Base-by-base conservation (phyloP, 371 early-diverging fungal species). In the Rhizopus stolonifer region DNA sequence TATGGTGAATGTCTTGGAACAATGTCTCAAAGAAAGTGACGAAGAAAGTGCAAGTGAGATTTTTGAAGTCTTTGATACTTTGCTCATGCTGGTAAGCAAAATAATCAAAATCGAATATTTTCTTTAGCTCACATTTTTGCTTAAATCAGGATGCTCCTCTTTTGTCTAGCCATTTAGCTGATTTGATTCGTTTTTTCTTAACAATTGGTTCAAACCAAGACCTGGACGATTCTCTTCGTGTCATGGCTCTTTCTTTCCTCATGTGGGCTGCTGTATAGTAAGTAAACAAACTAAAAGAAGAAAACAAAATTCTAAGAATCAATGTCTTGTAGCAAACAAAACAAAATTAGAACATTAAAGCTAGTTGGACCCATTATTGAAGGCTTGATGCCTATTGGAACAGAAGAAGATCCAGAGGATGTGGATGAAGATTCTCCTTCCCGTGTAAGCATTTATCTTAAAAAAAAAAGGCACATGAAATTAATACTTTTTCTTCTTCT, bases 371-470 rank as follows among this genome's bases (percentile, higher is more conserved):
- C 81, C 22, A 81, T 94, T 55, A 80, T 94, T 53, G 84, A 86
- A 45, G 68, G 80, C 15, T 64, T 93, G 53, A 85, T 95, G 86
- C 86, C 90, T 9, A 87, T 95, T 50, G 88, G 85, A 24, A 77
- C 88, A 15, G 93, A 93, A 67, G 89, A 91, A 38, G 91, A 88
- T 47, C 87, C 88, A 9, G 93, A 86, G 17, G 94, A 93, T 65
- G 71, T 74, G 3, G 90, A 91, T 57, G 93, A 93, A 21, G 93
- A 93, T 48, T 86, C 89, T 25, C 89, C 93, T 14, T 85, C 90
- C 50, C 76, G 86, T 34, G 79, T 84, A 76, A 53, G 76, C 71
- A 42, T 43, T 13, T 18, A 19, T 52, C 42, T 29, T 15, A 18
- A 29, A 36, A 21, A 50, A 47, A 14, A 0, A 33, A n/a, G 2